These are phyloP conservation scores for Phytophthora pini DNA, from an alignment of 352 stramenopile species.

Conservation along the genomic window DNA sequence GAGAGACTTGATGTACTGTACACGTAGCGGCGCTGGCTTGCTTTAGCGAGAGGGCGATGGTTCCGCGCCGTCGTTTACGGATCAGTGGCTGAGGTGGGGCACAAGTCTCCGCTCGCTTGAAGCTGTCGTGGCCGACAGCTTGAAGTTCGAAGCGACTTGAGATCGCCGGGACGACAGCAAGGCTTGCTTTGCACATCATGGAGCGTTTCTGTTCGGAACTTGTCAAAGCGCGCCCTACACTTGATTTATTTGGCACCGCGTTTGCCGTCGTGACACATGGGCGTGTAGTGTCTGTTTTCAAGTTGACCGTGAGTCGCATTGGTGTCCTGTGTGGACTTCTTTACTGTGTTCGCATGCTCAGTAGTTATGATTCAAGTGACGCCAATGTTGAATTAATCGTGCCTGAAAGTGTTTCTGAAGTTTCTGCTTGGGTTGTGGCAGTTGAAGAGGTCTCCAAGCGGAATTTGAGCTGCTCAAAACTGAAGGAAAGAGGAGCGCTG, in stretches of 20 bases:
- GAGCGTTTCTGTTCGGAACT: neutral
- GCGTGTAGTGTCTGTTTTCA: neutral
- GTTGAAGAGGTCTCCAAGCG: neutral
- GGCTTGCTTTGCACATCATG: neutral
- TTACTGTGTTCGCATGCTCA: neutral
- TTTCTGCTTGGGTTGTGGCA: neutral
- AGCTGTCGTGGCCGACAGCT: neutral
- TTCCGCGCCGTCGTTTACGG: neutral
- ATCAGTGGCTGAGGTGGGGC: neutral
- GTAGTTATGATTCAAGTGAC: neutral
- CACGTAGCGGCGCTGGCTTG: neutral
- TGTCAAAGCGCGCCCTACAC: neutral
- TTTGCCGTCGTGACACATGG: neutral
- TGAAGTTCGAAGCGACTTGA: conserved; percentile 1
- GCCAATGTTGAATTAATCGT: neutral
- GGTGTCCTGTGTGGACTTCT: neutral
- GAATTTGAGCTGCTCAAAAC: neutral
- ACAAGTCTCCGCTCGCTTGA: neutral
- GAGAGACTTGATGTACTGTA: neutral
- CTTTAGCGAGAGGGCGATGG: neutral
- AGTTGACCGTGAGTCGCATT: neutral
- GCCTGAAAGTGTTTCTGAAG: neutral
- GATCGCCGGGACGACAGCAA: neutral
- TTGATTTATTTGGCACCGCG: conserved; percentile 1
- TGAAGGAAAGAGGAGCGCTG: neutral